A percentile compares a stretch with the other conserved stretches of the same genome.
Conservation (phyloP, 202 grass and related monocot genomes). For the Digitaria exilis region DNA sequence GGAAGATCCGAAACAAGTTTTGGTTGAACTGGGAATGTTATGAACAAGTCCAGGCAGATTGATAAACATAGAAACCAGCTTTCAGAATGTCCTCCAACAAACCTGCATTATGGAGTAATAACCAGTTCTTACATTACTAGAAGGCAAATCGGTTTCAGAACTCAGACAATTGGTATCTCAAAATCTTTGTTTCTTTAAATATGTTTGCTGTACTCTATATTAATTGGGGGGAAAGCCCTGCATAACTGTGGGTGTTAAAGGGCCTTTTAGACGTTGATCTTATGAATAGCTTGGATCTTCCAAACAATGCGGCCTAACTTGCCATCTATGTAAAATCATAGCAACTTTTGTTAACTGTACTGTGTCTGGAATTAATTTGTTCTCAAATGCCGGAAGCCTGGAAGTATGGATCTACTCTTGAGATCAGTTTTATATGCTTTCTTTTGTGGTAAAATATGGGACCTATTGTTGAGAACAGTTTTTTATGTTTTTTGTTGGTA, state of each 20-base stretch:
- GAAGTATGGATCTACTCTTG: neutral
- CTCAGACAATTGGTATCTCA: neutral
- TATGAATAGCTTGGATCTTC: neutral
- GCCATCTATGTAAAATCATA: slow-evolving; percentile 4
- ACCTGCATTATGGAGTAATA: slow-evolving; percentile 22
- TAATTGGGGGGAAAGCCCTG: no score
- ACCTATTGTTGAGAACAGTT: no score
- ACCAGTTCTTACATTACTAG: neutral
- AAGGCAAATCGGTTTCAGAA: slow-evolving; percentile 14
- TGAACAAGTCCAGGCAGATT: neutral
- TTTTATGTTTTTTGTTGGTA: neutral
- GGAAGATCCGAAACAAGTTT: slow-evolving; percentile 17
- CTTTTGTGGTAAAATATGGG: no score
- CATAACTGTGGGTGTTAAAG: neutral
- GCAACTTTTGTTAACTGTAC: neutral
- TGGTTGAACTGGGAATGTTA: neutral
- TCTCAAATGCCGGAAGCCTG: neutral
- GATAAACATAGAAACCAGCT: slow-evolving; percentile 6
- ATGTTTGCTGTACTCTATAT: neutral
- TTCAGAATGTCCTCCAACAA: neutral
- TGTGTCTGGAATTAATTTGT: neutral
- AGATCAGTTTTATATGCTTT: no score
- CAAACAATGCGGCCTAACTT: slow-evolving; percentile 13
- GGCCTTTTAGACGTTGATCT: neutral
- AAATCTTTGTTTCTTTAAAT: neutral